Percentiles rank a stretch among this genome's conserved stretches.
These are phyloP conservation scores for Gynandropsis gynandra DNA, from an alignment of 345 rosid species.

Conservation along the genomic window DNA sequence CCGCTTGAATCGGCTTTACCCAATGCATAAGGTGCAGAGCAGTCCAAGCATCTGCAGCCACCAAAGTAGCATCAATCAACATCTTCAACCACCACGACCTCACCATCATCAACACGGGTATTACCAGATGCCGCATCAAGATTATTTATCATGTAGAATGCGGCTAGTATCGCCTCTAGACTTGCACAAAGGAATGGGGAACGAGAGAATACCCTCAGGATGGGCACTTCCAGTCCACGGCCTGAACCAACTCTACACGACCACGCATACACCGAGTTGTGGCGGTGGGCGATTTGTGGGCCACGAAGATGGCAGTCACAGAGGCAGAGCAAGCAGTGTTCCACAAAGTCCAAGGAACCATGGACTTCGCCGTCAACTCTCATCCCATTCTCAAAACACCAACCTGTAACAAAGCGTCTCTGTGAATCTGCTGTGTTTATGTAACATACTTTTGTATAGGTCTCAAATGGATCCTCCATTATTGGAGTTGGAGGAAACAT, in stretches of 20 bases:
- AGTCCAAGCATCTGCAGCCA: constrained; percentile 51
- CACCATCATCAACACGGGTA: constrained; percentile 31
- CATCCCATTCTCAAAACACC: neutral
- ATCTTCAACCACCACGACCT: constrained; percentile 24
- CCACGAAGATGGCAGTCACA: constrained; percentile 19
- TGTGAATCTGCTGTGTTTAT: constrained; percentile 3
- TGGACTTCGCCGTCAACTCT: constrained; percentile 5
- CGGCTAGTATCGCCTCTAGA: constrained; percentile 32
- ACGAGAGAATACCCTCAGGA: no score
- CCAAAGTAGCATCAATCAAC: constrained; percentile 21
- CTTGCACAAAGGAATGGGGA: constrained; percentile 7
- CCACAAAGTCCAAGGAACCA: constrained; percentile 44
- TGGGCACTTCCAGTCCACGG: constrained; percentile 21
- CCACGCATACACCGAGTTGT: constrained; percentile 25
- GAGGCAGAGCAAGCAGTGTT: constrained; percentile 40
- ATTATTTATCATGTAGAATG: constrained; percentile 21
- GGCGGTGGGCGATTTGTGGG: constrained; percentile 34
- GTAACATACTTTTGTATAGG: neutral
- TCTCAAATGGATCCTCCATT: neutral
- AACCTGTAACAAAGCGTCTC: no score
- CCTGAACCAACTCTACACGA: constrained; percentile 16
- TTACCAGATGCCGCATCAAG: constrained; percentile 22
- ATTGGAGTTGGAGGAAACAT: no score
- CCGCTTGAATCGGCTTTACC: constrained; percentile 25
- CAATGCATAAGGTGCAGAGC: constrained; percentile 61